Conservation (phyloP, 2,329 filamentous ascomycete species). For the Ciborinia camelliae region DNA sequence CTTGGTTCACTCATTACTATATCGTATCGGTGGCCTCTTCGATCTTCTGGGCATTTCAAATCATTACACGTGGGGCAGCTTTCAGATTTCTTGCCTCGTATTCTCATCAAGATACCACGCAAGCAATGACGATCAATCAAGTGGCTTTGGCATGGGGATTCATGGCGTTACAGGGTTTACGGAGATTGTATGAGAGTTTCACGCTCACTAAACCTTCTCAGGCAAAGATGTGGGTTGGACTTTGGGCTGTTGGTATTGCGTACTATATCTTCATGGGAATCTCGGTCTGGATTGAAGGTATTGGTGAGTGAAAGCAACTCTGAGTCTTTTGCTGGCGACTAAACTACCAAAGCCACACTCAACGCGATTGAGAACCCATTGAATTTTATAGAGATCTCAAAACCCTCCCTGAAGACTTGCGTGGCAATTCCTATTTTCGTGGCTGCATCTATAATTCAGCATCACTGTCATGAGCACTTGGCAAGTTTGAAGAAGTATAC, state of each 20-base stretch:
- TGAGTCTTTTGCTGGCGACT: conserved; percentile 20
- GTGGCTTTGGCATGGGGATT: conserved; percentile 65
- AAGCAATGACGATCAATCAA: conserved; percentile 58
- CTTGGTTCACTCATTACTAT: conserved; percentile 90
- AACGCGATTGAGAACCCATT: conserved; percentile 11
- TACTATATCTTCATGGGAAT: conserved; percentile 76
- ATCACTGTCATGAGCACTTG: conserved; percentile 68
- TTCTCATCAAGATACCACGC: conserved; percentile 23
- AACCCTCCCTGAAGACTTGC: conserved; percentile 47
- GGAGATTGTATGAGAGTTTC: conserved; percentile 74
- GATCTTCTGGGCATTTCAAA: conserved; percentile 69
- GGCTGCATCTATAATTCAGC: conserved; percentile 68
- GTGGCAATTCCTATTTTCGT: conserved; percentile 62
- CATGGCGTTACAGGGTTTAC: conserved; percentile 70
- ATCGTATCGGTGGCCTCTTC: conserved; percentile 65
- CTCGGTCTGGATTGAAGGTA: conserved; percentile 81
- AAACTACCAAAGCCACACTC: conserved; percentile 30
- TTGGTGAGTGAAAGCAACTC: conserved; percentile 49
- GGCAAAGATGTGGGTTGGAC: conserved; percentile 79
- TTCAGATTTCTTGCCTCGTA: conserved; percentile 49
- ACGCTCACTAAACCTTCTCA: conserved; percentile 58
- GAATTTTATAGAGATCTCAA: conserved; percentile 30
- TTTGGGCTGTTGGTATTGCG: conserved; percentile 73
- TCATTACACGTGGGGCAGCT: conserved; percentile 51
- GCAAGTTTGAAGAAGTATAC: conserved; percentile 76